Conservation (phyloP, 164 flowering plant genomes). For the Protea cynaroides region DNA sequence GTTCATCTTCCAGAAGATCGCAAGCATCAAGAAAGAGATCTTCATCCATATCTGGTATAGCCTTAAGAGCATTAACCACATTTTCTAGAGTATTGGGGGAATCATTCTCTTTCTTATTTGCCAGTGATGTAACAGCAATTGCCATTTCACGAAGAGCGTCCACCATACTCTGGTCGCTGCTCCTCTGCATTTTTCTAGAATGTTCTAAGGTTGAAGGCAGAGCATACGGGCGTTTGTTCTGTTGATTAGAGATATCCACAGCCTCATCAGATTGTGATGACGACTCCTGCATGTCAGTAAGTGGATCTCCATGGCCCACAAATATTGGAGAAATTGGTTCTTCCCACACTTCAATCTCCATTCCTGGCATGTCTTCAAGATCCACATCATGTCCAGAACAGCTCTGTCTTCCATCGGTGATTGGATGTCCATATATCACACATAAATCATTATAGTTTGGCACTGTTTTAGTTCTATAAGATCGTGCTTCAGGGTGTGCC, state of each 20-base stretch:
- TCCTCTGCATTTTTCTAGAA: conserved; percentile 6
- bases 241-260: neutral
- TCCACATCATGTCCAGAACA: conserved; percentile 1
- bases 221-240: conserved; percentile 8
- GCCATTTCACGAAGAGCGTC: conserved; percentile 8
- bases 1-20: conserved; percentile 21
- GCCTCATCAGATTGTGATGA: conserved; percentile 13
- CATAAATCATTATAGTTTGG: conserved; percentile 8
- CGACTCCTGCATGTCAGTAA: conserved; percentile 5
- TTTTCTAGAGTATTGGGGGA: conserved; percentile 7
- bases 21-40: conserved; percentile 19
- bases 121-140: neutral
- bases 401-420: conserved; percentile 7
- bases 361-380: neutral
- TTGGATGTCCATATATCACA: conserved; percentile 9
- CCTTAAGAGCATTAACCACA: conserved; percentile 5
- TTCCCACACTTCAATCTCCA: conserved; percentile 1
- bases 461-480: conserved; percentile 8
- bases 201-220: neutral
- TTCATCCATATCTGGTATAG: conserved; percentile 13
- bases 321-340: conserved; percentile 6
- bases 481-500: conserved; percentile 18
- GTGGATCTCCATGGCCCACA: conserved; percentile 1
- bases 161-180: neutral
- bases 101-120: neutral